Base-by-base conservation (phyloP, 176 grass and related monocot genomes). In the Thinopyrum elongatum region DNA sequence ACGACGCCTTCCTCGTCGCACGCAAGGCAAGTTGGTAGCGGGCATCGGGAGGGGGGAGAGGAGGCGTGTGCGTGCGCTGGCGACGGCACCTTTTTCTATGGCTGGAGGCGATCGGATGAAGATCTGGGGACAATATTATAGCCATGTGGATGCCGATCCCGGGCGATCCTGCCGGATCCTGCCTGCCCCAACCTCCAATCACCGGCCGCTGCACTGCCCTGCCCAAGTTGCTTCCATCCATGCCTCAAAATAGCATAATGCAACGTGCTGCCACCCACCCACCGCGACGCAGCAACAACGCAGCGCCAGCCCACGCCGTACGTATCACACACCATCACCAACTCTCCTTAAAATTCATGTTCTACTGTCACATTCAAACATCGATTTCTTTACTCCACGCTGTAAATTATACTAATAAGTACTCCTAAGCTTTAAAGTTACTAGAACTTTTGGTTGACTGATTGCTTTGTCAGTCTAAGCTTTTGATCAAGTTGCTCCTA, bases 81-180 rank as follows among this genome's bases (percentile, higher is more conserved):
- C 66, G n/a, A 49, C 46, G 80, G 15, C 39, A 41, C 39, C 39
- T 46, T 41, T 71, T 74, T 66, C 12, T 73, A 47, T 44, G 6
- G 8, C 7, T 7, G 26, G 13, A 76, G 26, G 41, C 62, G 82
- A 84, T 70, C 73, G 19, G 65, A 21, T 21, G 67, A 74, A 75
- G 81, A 91, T 91, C 85, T 67, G 16, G 2, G 49, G 69, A 76
- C 59, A 91, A 69, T 70, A 29, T 22, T 80, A 84, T 76, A 84
- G 60, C 9, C 74, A 80, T 68, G 36, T 62, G 28, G 16, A 87
- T 84, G 53, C 53, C 53, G 19, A 58, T 58, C 53, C 76, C 22
- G 85, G 44, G 59, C 58, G 84, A 90, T 91, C 89, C 80, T 89
- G 77, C 89, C 80, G 36, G 72, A 72, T 65, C 82, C 84, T 74